Evolutionary conservation across 2,329 filamentous ascomycete genomes (phyloP).

Genomic region (Cercospora zeina): DNA sequence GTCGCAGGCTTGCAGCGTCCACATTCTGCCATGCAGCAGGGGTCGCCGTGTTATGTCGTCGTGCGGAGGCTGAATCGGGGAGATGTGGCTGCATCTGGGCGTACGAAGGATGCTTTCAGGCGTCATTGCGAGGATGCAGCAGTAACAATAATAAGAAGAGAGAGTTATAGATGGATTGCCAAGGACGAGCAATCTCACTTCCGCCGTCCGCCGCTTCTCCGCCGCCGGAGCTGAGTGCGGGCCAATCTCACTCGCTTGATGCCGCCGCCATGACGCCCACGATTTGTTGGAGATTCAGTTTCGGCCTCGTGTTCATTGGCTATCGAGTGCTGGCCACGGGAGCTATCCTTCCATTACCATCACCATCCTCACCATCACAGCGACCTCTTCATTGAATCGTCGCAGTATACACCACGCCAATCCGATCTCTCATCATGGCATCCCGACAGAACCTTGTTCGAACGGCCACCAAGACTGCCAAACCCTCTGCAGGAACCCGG

Average conservation of each 20-base stretch:
- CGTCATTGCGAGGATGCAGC: too few species aligned
- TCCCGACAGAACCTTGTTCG: slow-evolving; percentile 28
- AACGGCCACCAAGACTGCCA: slow-evolving; percentile 26
- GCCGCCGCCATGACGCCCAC: slow-evolving; percentile 8
- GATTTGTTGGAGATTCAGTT: slow-evolving; percentile 10
- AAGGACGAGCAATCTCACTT: not conserved
- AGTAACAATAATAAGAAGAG: too few species aligned
- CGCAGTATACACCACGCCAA: not conserved
- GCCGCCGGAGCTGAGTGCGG: not conserved
- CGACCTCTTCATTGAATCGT: slow-evolving; percentile 22
- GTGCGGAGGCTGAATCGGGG: too few species aligned
- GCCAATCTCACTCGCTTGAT: not conserved
- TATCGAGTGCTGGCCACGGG: not conserved
- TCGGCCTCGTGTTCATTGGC: slow-evolving; percentile 12
- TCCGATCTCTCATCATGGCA: slow-evolving; percentile 18
- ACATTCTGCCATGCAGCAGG: too few species aligned
- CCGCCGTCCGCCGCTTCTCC: not conserved
- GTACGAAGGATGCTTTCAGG: too few species aligned
- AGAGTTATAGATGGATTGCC: too few species aligned
- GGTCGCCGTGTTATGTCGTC: too few species aligned
- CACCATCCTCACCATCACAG: not conserved
- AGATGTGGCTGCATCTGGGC: too few species aligned
- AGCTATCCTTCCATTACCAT: not conserved
- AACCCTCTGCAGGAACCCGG: slow-evolving; percentile 22
- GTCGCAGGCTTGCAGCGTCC: too few species aligned